Conservation (phyloP, 148 eudicot species). For the Drosera capensis region DNA sequence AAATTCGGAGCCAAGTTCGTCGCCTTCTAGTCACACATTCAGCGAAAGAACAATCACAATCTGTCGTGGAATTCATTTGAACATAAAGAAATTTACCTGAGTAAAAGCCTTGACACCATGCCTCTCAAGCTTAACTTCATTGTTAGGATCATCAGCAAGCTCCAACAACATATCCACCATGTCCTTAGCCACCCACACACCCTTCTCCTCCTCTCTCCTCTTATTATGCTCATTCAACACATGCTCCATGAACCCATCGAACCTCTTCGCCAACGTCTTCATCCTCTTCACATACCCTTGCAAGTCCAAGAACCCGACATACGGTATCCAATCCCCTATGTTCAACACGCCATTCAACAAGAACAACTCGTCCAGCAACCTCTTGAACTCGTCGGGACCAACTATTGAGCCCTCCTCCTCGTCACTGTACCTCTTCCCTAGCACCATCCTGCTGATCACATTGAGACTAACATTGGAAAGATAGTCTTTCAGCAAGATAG, state of each 20-base stretch:
- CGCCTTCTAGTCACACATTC: not conserved
- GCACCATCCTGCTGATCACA: conserved; percentile 35
- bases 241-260: conserved; percentile 69
- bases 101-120: conserved; percentile 82
- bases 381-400: conserved; percentile 55
- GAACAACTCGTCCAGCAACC: conserved; percentile 79
- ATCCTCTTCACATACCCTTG: conserved; percentile 92
- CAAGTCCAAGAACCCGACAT: conserved; percentile 51
- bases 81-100: conserved; percentile 26
- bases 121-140: conserved; percentile 74
- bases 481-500: conserved; percentile 17
- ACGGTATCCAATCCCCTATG: conserved; percentile 72
- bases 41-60: not conserved
- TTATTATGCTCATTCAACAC: conserved; percentile 54
- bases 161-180: conserved; percentile 80
- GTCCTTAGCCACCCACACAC: conserved; percentile 33
- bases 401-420: conserved; percentile 19
- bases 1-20: too few relatives aligned
- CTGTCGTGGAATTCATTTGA: not conserved
- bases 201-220: not conserved
- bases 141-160: conserved; percentile 58
- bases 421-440: conserved; percentile 32
- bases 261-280: conserved; percentile 62
- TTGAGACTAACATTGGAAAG: conserved; percentile 33
- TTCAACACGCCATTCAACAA: conserved; percentile 74